Base-by-base conservation (phyloP, 371 early-diverging fungal species). In the Mucor indicus region DNA sequence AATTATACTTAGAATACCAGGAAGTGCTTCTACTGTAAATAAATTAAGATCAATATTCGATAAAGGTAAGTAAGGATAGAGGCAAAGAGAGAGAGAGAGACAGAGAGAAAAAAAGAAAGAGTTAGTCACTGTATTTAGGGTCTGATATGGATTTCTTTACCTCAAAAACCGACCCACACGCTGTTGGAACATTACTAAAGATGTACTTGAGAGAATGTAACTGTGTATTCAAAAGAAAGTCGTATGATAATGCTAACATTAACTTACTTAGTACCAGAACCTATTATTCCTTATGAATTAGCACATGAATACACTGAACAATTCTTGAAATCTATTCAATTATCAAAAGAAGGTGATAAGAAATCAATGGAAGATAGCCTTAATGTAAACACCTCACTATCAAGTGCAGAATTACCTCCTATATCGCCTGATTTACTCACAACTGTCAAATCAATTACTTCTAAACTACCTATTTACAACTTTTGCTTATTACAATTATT, bases 171-270 rank as follows among this genome's bases (percentile, higher is more conserved):
- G 91, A 91, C 50, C 83, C 88, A 1, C 91, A 92, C 54, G 89
- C 82, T 13, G 85, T 91, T 12, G 81, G 89, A n/a, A 81, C 90
- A 2, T 60, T 92, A 17, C 69, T 92, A n/a, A 92, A 91, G 53
- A 79, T 87, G 53, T 92, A 83, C 54, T 57, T 92, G 19, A 72
- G 93, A 33, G 91, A 91, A 69, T 56, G 84, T 82, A 77, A 67
- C 69, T 39, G 27, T 19, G 4, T 10, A 19, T 2, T 16, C 11
- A 20, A 7, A 13, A 16, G 6, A 11, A 9, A 9, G 37, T 39
- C 6, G 1, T 35, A 23, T 15, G 17, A 27, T 8, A 23, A 25
- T 40, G 8, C 9, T n/a, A 41, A 16, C 17, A 35, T 11, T 35
- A 4, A 8, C 13, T 29, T 29, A 20, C n/a, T 29, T 43, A 77